These are phyloP conservation scores for Plantago lanceolata DNA, from an alignment of 305 asterid species.

Conservation along the genomic window DNA sequence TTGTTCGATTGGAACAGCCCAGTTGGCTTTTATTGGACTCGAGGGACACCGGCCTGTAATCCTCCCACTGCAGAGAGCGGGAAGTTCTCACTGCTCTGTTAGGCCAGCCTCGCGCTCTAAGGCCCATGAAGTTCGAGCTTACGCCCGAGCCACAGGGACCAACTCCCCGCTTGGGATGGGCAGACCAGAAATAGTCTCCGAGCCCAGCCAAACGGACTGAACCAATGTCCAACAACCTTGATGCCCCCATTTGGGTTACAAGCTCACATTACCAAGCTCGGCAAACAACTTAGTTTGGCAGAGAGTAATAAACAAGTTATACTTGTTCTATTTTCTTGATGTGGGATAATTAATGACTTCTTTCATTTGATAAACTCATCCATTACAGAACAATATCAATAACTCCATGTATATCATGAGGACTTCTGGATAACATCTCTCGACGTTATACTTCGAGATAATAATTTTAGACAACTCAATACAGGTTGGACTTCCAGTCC, in stretches of 20 bases:
- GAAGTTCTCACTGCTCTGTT: not conserved
- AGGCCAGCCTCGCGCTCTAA: conserved; percentile 2
- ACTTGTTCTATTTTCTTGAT: too few species aligned
- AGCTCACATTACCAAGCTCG: not conserved
- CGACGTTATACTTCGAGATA: too few species aligned
- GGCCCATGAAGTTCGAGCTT: not conserved
- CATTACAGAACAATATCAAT: too few species aligned
- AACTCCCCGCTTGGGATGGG: conserved; percentile 1
- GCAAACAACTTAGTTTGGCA: too few species aligned
- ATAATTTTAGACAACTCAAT: too few species aligned
- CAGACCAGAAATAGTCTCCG: not conserved
- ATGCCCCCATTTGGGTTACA: not conserved
- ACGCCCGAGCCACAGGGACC: not conserved
- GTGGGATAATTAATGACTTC: too few species aligned
- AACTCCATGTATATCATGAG: too few species aligned
- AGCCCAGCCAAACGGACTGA: not conserved
- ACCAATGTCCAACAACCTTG: not conserved
- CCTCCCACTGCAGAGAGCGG: not conserved
- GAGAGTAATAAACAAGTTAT: too few species aligned
- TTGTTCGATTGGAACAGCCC: not conserved
- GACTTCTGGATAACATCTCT: too few species aligned
- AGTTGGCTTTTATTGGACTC: not conserved
- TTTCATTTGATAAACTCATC: too few species aligned
- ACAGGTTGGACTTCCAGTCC: too few species aligned
- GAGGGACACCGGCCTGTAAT: not conserved